phyloP scores from a whole-genome alignment of 805 yeast genomes.

The Kockiozyma suomiensis region DNA sequence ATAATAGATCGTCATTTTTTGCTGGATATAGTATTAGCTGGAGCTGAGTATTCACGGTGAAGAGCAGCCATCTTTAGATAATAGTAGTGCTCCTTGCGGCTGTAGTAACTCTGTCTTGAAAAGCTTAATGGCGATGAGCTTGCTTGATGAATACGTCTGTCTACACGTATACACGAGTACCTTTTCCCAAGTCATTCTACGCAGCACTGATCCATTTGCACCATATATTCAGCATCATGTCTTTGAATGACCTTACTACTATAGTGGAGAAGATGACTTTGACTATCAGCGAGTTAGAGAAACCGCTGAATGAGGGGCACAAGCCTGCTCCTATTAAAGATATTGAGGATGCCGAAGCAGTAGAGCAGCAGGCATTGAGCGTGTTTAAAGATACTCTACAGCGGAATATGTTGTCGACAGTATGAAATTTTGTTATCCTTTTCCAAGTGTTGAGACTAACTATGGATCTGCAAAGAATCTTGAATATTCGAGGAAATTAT shows the following conservation, averaged over 20 bases:
- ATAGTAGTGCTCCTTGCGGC: no score
- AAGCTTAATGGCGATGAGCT: no score
- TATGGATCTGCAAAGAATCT: slow-evolving; percentile 13
- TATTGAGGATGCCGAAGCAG: background rate
- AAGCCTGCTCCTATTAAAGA: background rate
- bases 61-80: no score
- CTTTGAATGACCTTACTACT: slow-evolving; percentile 15
- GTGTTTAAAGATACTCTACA: slow-evolving; percentile 16
- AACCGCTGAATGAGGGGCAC: background rate
- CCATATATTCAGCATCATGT: no score
- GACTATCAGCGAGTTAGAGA: slow-evolving; percentile 6
- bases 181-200: no score
- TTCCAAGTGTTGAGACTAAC: background rate
- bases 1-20: no score
- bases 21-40: no score
- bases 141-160: background rate
- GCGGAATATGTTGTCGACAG: slow-evolving; percentile 24
- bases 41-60: no score
- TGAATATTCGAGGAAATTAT: slow-evolving; percentile 29
- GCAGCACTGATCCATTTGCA: no score
- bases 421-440: background rate
- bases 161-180: no score
- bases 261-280: slow-evolving; percentile 8
- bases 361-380: slow-evolving; percentile 4
- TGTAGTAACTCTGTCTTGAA: background rate